These are phyloP conservation scores for Cystoisospora suis DNA, from an alignment of 169 alveolate genomes.

Conservation along the genomic window DNA sequence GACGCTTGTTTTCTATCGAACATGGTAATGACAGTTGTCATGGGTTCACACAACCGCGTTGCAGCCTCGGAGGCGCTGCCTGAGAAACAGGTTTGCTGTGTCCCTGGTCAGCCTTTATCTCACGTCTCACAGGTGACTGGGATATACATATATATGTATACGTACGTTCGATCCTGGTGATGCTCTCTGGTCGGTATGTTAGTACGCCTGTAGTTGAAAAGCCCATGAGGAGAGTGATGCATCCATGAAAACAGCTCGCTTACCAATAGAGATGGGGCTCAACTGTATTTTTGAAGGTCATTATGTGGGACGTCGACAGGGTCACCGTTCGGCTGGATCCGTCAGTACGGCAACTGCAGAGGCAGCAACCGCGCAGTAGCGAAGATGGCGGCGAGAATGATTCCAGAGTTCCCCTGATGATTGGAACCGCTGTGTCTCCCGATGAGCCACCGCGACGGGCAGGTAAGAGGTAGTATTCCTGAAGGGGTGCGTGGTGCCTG, in stretches of 20 bases:
- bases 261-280: too few relatives aligned
- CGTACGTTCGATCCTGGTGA: not conserved
- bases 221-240: not conserved
- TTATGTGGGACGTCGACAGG: not conserved
- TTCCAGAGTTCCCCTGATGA: not conserved
- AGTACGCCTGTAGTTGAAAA: not conserved
- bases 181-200: not conserved
- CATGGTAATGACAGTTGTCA: too few relatives aligned
- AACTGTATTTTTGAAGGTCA: not conserved
- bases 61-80: too few relatives aligned
- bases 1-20: too few relatives aligned
- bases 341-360: constrained; percentile 31
- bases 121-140: too few relatives aligned
- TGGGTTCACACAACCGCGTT: too few relatives aligned
- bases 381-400: not conserved
- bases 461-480: not conserved
- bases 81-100: too few relatives aligned
- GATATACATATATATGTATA: too few relatives aligned
- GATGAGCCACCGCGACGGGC: constrained; percentile 20
- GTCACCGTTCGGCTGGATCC: constrained; percentile 25
- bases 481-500: too few relatives aligned
- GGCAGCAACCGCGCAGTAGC: not conserved
- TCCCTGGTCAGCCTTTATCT: too few relatives aligned
- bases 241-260: not conserved
- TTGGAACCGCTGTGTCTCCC: constrained; percentile 10